Evolutionary conservation across 768 basidiomycete species (phyloP).

Genomic region (Boletus fagicola): DNA sequence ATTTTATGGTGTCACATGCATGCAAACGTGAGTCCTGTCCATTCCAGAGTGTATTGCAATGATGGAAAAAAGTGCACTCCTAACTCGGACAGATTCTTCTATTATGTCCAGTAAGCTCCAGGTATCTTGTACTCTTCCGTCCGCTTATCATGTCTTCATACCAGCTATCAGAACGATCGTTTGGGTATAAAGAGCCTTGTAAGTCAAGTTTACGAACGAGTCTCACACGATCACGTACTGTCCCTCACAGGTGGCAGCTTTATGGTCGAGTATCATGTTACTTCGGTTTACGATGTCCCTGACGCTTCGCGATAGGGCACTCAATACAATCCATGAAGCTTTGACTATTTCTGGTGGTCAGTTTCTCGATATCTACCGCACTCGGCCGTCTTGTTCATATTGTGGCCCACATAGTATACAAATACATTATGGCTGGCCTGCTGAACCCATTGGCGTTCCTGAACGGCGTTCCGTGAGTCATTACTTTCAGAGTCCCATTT

Average conservation of each 20-base stretch:
- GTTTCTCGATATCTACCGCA: background rate
- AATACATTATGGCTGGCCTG: slow-evolving; percentile 1
- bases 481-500: background rate
- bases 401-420: slow-evolving; percentile 2
- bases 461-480: slow-evolving; percentile 1
- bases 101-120: slow-evolving; percentile 7
- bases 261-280: slow-evolving; percentile 3
- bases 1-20: slow-evolving; percentile 7
- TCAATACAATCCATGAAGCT: slow-evolving; percentile 15
- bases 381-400: background rate
- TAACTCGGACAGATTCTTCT: slow-evolving; percentile 4
- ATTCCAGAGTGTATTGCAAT: background rate
- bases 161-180: slow-evolving; percentile 9
- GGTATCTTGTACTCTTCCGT: background rate
- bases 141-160: no score
- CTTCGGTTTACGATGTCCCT: background rate
- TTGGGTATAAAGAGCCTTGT: slow-evolving; percentile 6
- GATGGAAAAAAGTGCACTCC: background rate
- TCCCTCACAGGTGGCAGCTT: slow-evolving; percentile 5
- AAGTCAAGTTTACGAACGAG: background rate
- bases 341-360: slow-evolving; percentile 8
- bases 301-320: slow-evolving; percentile 3
- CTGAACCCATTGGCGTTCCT: background rate
- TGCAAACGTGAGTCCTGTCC: slow-evolving; percentile 10
- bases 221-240: background rate